Base-by-base conservation (phyloP, 371 early-diverging fungal species). In the Haplosporangium sp. region DNA sequence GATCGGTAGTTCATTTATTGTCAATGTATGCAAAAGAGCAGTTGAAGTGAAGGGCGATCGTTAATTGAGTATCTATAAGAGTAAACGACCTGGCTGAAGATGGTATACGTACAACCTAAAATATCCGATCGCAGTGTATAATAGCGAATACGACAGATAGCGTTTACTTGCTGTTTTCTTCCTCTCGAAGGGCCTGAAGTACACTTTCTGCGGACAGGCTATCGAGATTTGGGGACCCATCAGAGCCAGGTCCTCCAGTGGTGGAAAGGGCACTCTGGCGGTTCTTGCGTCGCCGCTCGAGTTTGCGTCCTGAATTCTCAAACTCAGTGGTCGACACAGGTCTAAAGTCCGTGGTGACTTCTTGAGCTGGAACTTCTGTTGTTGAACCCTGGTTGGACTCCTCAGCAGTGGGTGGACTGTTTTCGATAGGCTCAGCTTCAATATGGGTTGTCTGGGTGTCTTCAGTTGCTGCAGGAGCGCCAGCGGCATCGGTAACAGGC, bases 231-330 rank as follows among this genome's bases (percentile, higher is more conserved):
- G 62, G 16, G n/a, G 66, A 16, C 13, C 6, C 13, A 2, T 50
- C 58, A 2, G 62, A 51, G 9, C 56, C 62, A 18, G 52, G 1
- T 14, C 21, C 45, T 10, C 45, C 60, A 37, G 9, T 50, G 8
- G 29, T 29, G 0, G 57, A 37, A 29, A 55, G 48, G 11, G 51
- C 55, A 41, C 73, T 72, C 65, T 56, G 57, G 1, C 75, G 75
- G 65, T 69, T 74, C 66, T 69, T 69, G 46, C 75, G 75, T 0
- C 75, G 60, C 11, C 75, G 60, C 38, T 74, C 75, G 38, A 74
- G 38, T 29, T 74, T 74, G 29, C 69, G 64, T 14, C 75, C 69
- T 37, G 69, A 42, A 9, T 55, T 46, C 53, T 74, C 75, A 51
- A 74, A 69, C 60, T 69, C 75, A 8, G 55, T 29, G 14, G 63